Evolutionary conservation across 2,329 filamentous ascomycete species (phyloP), one percentile per base, ranked within the genome.

Genomic region (Teratosphaeria viscida): DNA sequence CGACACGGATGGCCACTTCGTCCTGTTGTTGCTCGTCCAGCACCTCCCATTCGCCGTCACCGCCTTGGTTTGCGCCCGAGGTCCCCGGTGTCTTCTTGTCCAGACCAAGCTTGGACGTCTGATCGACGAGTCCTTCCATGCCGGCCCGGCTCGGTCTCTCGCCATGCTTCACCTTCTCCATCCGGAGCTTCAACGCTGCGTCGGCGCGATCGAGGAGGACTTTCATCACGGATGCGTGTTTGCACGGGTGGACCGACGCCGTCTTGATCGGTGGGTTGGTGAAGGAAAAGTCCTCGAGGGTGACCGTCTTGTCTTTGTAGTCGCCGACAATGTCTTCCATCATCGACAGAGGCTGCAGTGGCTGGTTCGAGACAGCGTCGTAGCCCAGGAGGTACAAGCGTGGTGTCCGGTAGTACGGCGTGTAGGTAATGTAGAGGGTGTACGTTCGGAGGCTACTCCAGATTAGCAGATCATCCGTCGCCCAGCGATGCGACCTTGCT

Each of bases 271-370:
- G 87, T 70, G 89, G 87, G 65, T 90, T 88, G 73, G 95, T 94
- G 79, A 95, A 96, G 54, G 90, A 91, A 72, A 99, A 99, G 75
- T 96, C 91, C 73, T 99, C 94, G 61, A 97, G 85, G 1, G 94
- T 99, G 62, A 99, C 94, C 0, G 94, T 99, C 81, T 99, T 99
- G 78, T 96, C 91, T 73, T 95, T 95, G 80, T 96, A 96, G 78
- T 96, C 91, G 63, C 92, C 91, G 39, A 95, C 89, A 60, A 96
- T 95, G 73, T 96, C 91, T 74, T 96, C 90, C 89, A 96, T 95
- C 91, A 96, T 96, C 57, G 87, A 80, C 57, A 88, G 82, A 2
- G 91, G 91, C 3, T 88, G 84, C 0, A 95, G 85, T 1, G 92
- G 91, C 65, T 91, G 61, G 58, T 72, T 70, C n/a, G 64, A 66